A percentile compares a stretch with the other conserved stretches of the same genome.
Evolutionary conservation across 2,329 filamentous ascomycete species (phyloP).

Genomic region (Geosmithia putterillii): DNA sequence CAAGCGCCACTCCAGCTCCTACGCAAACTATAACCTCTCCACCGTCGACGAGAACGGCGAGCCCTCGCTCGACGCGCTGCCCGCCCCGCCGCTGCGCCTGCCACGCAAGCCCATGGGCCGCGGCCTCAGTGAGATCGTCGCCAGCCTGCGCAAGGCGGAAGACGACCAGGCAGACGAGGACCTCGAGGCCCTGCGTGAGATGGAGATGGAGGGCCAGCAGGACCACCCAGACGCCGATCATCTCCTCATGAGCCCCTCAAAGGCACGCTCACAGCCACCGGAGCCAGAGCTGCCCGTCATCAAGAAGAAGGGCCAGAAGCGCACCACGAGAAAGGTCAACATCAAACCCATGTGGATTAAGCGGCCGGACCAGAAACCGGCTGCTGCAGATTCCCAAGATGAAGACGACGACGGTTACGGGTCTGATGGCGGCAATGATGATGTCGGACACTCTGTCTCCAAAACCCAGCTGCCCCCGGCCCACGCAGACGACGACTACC

Average conservation of each 20-base stretch:
- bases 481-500: conserved; percentile 2
- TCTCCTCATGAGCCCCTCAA: not conserved
- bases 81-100: conserved; percentile 35
- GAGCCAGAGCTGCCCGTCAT: conserved; percentile 35
- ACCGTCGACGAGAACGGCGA: conserved; percentile 43
- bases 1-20: conserved; percentile 18
- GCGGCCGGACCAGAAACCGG: conserved; percentile 24
- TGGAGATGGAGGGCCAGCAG: conserved; percentile 53
- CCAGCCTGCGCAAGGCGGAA: conserved; percentile 55
- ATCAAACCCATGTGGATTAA: conserved; percentile 42
- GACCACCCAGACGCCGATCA: too few species aligned
- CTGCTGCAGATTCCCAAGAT: conserved; percentile 15
- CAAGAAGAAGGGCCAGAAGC: conserved; percentile 78
- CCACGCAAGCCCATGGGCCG: conserved; percentile 52
- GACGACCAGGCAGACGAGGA: conserved; percentile 62
- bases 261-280: not conserved
- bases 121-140: conserved; percentile 63
- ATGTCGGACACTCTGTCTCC: conserved; percentile 20
- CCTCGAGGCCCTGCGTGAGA: conserved; percentile 59
- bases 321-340: conserved; percentile 58
- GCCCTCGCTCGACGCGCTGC: conserved; percentile 33
- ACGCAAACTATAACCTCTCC: conserved; percentile 18
- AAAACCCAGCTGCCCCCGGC: conserved; percentile 13
- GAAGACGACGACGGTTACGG: conserved; percentile 22
- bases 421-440: conserved; percentile 8